A percentile compares a stretch with the other conserved stretches of the same genome.
Evolutionary conservation across 805 yeast species (phyloP).

Genomic region (Metschnikowia baotianmanensis): DNA sequence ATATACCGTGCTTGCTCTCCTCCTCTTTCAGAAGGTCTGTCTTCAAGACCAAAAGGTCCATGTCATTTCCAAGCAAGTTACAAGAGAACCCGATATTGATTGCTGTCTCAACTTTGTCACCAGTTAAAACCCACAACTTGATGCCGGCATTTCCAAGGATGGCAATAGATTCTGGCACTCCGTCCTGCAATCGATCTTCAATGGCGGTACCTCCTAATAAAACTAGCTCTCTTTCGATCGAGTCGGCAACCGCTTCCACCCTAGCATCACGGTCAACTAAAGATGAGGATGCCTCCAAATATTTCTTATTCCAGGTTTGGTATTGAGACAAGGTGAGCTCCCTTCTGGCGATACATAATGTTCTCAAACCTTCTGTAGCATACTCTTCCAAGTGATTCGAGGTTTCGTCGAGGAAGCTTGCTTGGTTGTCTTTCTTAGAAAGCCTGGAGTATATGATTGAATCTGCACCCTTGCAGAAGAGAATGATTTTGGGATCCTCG

Average conservation of each 20-base stretch:
- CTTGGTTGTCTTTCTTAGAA: constrained; percentile 42
- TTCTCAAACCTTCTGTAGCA: constrained; percentile 82
- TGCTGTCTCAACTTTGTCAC: constrained; percentile 89
- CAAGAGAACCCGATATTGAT: constrained; percentile 86
- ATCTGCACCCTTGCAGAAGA: constrained; percentile 85
- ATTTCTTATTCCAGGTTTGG: constrained; percentile 58
- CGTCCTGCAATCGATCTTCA: constrained; percentile 81
- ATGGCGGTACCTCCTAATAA: constrained; percentile 83
- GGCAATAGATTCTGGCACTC: constrained; percentile 80
- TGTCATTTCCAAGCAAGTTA: constrained; percentile 69
- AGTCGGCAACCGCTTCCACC: constrained; percentile 73
- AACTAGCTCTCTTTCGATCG: constrained; percentile 62
- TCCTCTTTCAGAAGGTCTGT: constrained; percentile 30
- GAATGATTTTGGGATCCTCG: constrained; percentile 48
- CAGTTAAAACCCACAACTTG: constrained; percentile 82
- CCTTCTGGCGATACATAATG: constrained; percentile 74
- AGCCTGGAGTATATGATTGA: constrained; percentile 72
- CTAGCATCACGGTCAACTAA: constrained; percentile 61
- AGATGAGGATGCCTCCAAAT: constrained; percentile 65
- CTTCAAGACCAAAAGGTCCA: constrained; percentile 67
- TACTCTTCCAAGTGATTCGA: constrained; percentile 73
- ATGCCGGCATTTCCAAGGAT: constrained; percentile 72
- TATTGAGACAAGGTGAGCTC: constrained; percentile 64
- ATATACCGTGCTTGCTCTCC: constrained; percentile 19
- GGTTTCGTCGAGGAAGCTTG: constrained; percentile 54